phyloP scores from a whole-genome alignment of 306 rosid species.

The Gynostemma pentaphyllum region DNA sequence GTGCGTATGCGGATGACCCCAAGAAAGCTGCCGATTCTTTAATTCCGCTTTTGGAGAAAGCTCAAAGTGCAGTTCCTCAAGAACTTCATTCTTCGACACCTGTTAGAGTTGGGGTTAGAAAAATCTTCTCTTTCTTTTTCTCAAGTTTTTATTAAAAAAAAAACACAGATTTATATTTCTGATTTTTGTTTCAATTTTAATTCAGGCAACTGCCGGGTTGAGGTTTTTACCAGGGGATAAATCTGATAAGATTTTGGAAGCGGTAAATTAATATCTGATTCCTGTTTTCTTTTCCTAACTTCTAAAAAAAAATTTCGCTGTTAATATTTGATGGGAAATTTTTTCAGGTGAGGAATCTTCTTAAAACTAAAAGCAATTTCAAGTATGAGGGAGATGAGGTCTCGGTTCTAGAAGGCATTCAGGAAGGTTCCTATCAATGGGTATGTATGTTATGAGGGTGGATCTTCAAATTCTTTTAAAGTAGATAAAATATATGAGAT shows the following conservation, averaged over 20 bases:
- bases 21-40: conserved; percentile 62
- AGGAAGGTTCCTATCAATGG: conserved; percentile 96
- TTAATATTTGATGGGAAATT: background rate
- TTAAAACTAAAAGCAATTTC: conserved; percentile 44
- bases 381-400: conserved; percentile 46
- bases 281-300: no score
- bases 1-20: conserved; percentile 61
- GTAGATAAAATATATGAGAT: background rate
- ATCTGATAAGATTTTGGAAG: conserved; percentile 77
- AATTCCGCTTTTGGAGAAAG: conserved; percentile 41
- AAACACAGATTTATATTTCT: conserved; percentile 3
- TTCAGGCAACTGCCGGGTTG: conserved; percentile 92
- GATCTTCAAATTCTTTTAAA: background rate
- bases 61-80: conserved; percentile 58
- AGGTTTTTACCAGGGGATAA: conserved; percentile 70
- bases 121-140: background rate
- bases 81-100: conserved; percentile 62
- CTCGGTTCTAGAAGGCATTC: conserved; percentile 74
- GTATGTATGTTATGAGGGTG: conserved; percentile 23
- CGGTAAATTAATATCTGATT: conserved; percentile 25
- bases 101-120: conserved; percentile 81
- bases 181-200: conserved; percentile 10
- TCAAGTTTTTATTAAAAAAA: background rate
- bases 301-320: background rate
- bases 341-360: conserved; percentile 68